Evolutionary conservation across 2,329 filamentous ascomycete species (phyloP), one percentile per base, ranked within the genome.

Genomic region (Pseudogymnoascus sp.): DNA sequence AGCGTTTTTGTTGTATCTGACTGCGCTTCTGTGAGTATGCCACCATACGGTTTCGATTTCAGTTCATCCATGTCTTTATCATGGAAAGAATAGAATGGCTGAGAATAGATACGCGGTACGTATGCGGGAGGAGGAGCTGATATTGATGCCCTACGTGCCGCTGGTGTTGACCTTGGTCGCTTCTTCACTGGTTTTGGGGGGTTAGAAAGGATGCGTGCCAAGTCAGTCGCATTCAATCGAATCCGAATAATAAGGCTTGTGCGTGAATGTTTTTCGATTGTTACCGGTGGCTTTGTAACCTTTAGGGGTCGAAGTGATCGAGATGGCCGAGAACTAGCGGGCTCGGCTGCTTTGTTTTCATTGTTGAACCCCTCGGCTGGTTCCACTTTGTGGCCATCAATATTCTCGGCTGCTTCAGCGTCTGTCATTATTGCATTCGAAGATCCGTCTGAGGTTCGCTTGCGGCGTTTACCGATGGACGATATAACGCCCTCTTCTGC

Each of bases 31-130:
- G 85, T 90, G 28, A 99, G 80, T 60, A 99, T 96, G 1, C 95
- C 95, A 28, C 95, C 95, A 67, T 97, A 99, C 0, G 95, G 95
- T 73, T 96, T 97, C 59, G 89, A 89, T 73, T 96, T 96, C 40
- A 87, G 79, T 70, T 97, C 93, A 64, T 97, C 93, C 16, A 86
- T 86, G 69, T 97, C 93, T 67, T 90, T 90, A 68, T 97, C 93
- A 65, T 89, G 89, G 67, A 97, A 93, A 0, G 90, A 90, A 69
- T 93, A 93, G 71, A 96, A 93, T 0, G 90, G 89, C 65, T 91
- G 88, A 1, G 86, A 85, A 71, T 90, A 93, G 43, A 75, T 77
- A 58, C 67, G 66, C 41, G 68, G 69, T 16, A 67, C 67, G 62
- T 69, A 71, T 33, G 68, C 71, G 49, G 75, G 71, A 43, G 71